Base-by-base conservation (phyloP, 768 basidiomycete species). In the Russula lepida region DNA sequence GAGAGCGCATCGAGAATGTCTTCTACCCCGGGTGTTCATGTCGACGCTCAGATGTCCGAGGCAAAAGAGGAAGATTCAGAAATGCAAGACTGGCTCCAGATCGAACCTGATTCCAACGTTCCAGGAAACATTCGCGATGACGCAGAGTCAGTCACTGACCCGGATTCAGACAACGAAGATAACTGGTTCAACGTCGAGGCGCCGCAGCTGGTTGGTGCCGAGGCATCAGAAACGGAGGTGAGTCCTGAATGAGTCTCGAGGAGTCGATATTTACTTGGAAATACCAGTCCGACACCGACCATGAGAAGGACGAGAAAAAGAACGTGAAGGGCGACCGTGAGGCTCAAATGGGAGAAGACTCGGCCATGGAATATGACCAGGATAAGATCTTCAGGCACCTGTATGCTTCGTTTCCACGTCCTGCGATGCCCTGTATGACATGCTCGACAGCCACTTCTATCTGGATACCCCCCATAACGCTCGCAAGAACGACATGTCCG, bases 391-490 rank as follows among this genome's bases (percentile, higher is more conserved):
- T 97, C 74, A 84, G 72, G 66, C 91, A 97, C 74, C 71, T 95
- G 88, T 92, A 63, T 60, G 86, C 39, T 25, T 13, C 37, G 52
- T 15, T 19, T 5, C 9, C 43, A 9, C n/a, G 30, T 23, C 28
- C 23, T 23, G n/a, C 37, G 15, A 56, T 17, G n/a, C 61, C 43
- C 39, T 55, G 52, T 28, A 35, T 62, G 37, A 54, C 56, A 53
- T 47, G 12, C 17, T 51, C 23, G 1, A 28, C 46, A 94, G 92
- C 64, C 84, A 83, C 66, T 95, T 95, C 72, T 98, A 97, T 73
- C 77, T 98, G 39, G 95, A 98, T 71, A 82, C 89, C 2, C 80
- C 85, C 0, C 77, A 77, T 23, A 92, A 92, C 67, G 92, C 94
- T 0, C 72, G 70, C 8, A 74, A 77, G 69, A 79, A 91, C 64